Evolutionary conservation across 306 rosid species (phyloP), one percentile per base, ranked within the genome.

Genomic region (Alnus rubra): DNA sequence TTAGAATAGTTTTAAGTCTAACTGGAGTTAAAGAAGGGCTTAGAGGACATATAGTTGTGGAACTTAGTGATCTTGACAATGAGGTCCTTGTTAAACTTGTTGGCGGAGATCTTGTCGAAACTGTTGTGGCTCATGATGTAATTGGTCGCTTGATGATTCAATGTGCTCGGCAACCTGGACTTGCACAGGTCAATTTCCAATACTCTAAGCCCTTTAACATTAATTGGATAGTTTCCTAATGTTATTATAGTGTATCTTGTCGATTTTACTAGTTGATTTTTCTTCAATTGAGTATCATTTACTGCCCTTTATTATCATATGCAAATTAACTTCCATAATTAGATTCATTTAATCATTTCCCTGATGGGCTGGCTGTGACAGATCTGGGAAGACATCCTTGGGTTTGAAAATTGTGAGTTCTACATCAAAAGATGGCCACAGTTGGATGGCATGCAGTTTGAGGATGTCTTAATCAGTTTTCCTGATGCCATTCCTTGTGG

Each of bases 341-440:
- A 67, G 50, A 16, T 67, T 16, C 7, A 2, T 39, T 42, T 77
- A 64, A 53, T 65, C 18, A 62, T 65, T 55, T 37, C 10, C 28
- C 45, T 73, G 68, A 64, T 82, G 89, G 79, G 63, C 30, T 60
- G 70, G 52, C 55, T 78, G 45, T 89, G 55, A 73, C 93, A 93
- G 98, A 93, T 93, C 53, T 93, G 95, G 98, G 98, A 93, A 86
- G 97, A 93, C 80, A 91, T 93, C 76, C 98, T 93, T 60, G 98
- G 98, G 76, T 93, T 93, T 82, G 98, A 91, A 86, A 90, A 93
- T 83, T 91, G 97, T 85, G 97, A 93, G 82, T 93, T 93, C 82
- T 93, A 93, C 91, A 91, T 93, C 81, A 91, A 90, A 88, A 87
- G 93, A 85, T 93, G 98, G 98, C 93, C 95, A 3, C 87, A 88